Evolutionary conservation across 2,329 filamentous ascomycete genomes (phyloP).

Genomic region (Neospermospora avenae): DNA sequence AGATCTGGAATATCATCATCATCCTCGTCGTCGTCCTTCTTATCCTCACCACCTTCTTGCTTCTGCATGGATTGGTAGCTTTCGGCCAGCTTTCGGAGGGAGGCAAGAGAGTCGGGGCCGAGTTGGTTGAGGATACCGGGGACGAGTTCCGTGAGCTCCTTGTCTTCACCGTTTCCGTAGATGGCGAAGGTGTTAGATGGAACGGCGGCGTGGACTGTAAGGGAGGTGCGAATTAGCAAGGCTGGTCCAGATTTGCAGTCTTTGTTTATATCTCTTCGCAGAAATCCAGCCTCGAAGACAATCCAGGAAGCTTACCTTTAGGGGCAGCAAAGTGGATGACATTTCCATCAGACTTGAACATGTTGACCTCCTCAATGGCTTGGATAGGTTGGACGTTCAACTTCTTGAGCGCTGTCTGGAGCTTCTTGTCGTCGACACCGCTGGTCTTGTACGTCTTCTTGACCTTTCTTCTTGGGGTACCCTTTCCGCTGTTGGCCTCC

Average conservation of each 20-base stretch:
- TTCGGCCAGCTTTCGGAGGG: conserved; percentile 96
- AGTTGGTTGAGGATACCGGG: conserved; percentile 99
- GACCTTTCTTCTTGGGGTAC: conserved; percentile 93
- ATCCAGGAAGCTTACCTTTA: conserved; percentile 62
- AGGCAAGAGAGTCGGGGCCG: conserved; percentile 94
- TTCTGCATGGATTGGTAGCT: conserved; percentile 99
- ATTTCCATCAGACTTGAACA: conserved; percentile 99
- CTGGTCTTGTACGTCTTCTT: conserved; percentile 96
- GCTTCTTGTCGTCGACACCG: conserved; percentile 99
- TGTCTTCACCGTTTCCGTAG: conserved; percentile 98
- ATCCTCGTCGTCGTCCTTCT: conserved; percentile 67
- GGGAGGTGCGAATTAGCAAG: conserved; percentile 1
- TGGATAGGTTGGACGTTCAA: conserved; percentile 99
- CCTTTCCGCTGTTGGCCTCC: conserved; percentile 69
- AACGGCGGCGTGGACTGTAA: conserved; percentile 90
- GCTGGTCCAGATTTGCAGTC: neutral
- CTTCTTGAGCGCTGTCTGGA: conserved; percentile 96
- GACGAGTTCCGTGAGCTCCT: conserved; percentile 99
- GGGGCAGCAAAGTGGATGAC: conserved; percentile 98
- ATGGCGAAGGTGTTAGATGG: conserved; percentile 99
- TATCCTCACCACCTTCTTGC: conserved; percentile 74
- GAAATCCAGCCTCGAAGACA: neutral
- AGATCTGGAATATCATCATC: conserved; percentile 97
- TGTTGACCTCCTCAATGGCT: conserved; percentile 99
- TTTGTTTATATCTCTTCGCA: neutral